Percentiles rank a stretch among this genome's conserved stretches.
Evolutionary conservation across 805 yeast genomes (phyloP).

Genomic region (Wickerhamomyces mucosus): DNA sequence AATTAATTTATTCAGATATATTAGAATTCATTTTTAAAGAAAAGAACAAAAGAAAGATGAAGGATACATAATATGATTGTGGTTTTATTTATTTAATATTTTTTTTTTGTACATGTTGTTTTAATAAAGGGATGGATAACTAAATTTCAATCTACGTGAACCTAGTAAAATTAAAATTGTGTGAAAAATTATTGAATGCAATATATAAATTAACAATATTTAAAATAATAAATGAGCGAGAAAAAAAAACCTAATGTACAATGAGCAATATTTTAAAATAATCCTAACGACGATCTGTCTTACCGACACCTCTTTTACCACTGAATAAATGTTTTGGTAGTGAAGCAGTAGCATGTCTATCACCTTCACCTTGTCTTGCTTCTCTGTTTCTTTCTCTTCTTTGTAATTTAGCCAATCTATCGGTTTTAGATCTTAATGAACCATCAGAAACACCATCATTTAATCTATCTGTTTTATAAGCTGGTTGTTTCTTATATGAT

Average conservation of each 20-base stretch:
- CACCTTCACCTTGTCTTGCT: slow-evolving; percentile 94
- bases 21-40: too few species aligned
- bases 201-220: too few species aligned
- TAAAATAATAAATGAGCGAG: slow-evolving; percentile 1
- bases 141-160: too few species aligned
- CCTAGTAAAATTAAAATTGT: not conserved
- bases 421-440: slow-evolving; percentile 72
- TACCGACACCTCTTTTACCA: slow-evolving; percentile 96
- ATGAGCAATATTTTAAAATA: not conserved
- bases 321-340: slow-evolving; percentile 90
- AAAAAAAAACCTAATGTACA: slow-evolving; percentile 3
- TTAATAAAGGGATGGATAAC: not conserved
- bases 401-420: slow-evolving; percentile 76
- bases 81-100: too few species aligned
- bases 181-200: too few species aligned
- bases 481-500: slow-evolving; percentile 23
- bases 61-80: too few species aligned
- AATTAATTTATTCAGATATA: too few species aligned
- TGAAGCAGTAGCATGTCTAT: slow-evolving; percentile 77
- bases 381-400: slow-evolving; percentile 89
- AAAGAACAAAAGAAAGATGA: too few species aligned
- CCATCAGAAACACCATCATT: slow-evolving; percentile 83
- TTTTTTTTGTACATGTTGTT: too few species aligned
- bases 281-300: slow-evolving; percentile 73
- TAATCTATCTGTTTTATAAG: slow-evolving; percentile 65